Evolutionary conservation across 306 rosid species (phyloP), one percentile per base, ranked within the genome.

Genomic region (Malus sylvestris): DNA sequence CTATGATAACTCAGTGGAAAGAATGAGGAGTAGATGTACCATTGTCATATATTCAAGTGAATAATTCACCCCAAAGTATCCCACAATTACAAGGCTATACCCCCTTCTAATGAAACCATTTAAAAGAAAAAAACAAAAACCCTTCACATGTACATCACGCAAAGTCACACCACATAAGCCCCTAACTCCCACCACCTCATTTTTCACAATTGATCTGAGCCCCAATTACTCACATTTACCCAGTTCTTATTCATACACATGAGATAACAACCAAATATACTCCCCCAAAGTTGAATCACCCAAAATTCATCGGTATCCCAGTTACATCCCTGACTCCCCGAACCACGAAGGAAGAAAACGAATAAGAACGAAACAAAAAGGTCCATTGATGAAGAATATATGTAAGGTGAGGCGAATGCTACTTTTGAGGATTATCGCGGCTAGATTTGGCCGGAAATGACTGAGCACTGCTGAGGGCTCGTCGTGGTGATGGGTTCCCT

Each of bases 161-260:
- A 81, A 76, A 74, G 78, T 63, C 78, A 72, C 71, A 82, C 74
- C 2, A 35, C 3, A 61, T 58, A 72, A 72, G 52, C 22, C 33
- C 75, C 78, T 68, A 55, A 53, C 19, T 25, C 80, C 79, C 80
- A 35, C 70, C 67, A 38, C 49, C 68, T 64, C 27, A 23, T 55
- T 75, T 82, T 83, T 81, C 78, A 75, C 73, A 87, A 81, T 78
- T 68, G 85, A 59, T 76, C 62, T 78, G 29, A 80, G 3, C 83
- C 77, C 85, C 68, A 78, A 71, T 16, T 15, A 15, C 20, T 51
- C 55, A 5, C 55, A 5, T 76, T 79, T 49, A 71, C 69, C 79
- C 74, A 81, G 55, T 78, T 79, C 85, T 81, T 85, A 76, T 85
- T 84, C 88, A 85, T 86, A 74, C 82, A 86, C 89, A 83, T 73